phyloP scores from a whole-genome alignment of 192 early-diverging fungal genomes.

The Coemansia biformis region DNA sequence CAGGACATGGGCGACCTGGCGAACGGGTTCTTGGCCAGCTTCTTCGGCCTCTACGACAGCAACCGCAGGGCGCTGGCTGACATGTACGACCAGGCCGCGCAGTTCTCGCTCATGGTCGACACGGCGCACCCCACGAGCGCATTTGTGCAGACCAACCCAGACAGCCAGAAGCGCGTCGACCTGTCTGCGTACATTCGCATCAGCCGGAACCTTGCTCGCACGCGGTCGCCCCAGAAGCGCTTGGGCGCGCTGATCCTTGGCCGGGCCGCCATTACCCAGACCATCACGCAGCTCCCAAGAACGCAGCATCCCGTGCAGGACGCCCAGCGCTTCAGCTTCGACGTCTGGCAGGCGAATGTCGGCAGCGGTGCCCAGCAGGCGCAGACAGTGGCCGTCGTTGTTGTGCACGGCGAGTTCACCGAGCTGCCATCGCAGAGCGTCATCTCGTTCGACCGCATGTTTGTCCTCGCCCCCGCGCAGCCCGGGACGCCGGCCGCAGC shows the following conservation, averaged over 20 bases:
- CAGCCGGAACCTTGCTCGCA: slow-evolving; percentile 39
- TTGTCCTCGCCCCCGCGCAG: slow-evolving; percentile 30
- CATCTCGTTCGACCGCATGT: slow-evolving; percentile 38
- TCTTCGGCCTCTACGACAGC: slow-evolving; percentile 39
- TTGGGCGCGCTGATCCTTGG: slow-evolving; percentile 26
- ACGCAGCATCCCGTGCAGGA: slow-evolving; percentile 45
- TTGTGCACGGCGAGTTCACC: slow-evolving; percentile 40
- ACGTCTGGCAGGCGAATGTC: slow-evolving; percentile 35
- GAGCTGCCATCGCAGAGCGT: slow-evolving; percentile 17
- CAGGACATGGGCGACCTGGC: slow-evolving; percentile 29
- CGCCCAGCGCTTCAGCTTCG: slow-evolving; percentile 42
- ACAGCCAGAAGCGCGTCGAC: slow-evolving; percentile 44
- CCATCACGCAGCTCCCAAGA: slow-evolving; percentile 27
- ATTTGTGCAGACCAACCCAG: slow-evolving; percentile 27
- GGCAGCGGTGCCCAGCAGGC: slow-evolving; percentile 1
- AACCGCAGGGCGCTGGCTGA: slow-evolving; percentile 30
- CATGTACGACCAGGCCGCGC: slow-evolving; percentile 28
- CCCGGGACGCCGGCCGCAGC: slow-evolving; percentile 40
- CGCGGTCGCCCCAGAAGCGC: slow-evolving; percentile 29
- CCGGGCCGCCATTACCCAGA: slow-evolving; percentile 18
- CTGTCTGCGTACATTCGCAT: slow-evolving; percentile 30
- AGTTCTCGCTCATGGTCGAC: slow-evolving; percentile 46
- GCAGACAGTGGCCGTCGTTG: slow-evolving; percentile 23
- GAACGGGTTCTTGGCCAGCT: slow-evolving; percentile 28
- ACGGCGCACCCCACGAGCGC: slow-evolving; percentile 34